These are phyloP conservation scores for Kodamaea plutei DNA, from an alignment of 1,139 yeast species.

Conservation along the genomic window DNA sequence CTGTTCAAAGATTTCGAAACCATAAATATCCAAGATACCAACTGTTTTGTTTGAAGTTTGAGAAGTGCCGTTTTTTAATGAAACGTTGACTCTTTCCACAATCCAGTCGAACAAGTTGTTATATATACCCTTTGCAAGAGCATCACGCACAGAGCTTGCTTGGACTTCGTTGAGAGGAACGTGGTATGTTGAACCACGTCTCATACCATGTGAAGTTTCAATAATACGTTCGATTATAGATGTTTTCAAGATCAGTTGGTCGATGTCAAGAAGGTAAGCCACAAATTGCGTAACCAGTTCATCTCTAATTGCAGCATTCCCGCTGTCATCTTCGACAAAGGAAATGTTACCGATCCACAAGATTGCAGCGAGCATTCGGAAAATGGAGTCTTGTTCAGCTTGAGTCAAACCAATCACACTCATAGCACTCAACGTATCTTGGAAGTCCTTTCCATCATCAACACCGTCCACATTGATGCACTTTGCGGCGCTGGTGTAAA, in stretches of 20 bases:
- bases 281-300: conserved; percentile 88
- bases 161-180: conserved; percentile 90
- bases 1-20: conserved; percentile 95
- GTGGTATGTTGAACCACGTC: conserved; percentile 90
- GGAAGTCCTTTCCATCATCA: conserved; percentile 74
- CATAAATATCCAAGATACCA: conserved; percentile 96
- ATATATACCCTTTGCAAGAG: conserved; percentile 91
- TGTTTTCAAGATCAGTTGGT: conserved; percentile 59
- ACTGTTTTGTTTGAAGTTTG: conserved; percentile 55
- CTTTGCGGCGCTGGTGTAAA: conserved; percentile 82
- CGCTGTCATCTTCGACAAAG: conserved; percentile 81
- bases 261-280: conserved; percentile 85
- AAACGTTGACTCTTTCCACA: conserved; percentile 85
- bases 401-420: conserved; percentile 75
- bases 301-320: conserved; percentile 79
- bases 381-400: conserved; percentile 85
- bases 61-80: conserved; percentile 34
- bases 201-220: conserved; percentile 86
- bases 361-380: conserved; percentile 77
- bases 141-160: conserved; percentile 93
- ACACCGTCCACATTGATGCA: conserved; percentile 85
- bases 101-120: conserved; percentile 95
- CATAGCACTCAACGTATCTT: conserved; percentile 86
- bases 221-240: conserved; percentile 77
- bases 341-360: conserved; percentile 94